phyloP scores from a whole-genome alignment of 2,329 filamentous ascomycete species.

The Trematosphaeria pertusa region DNA sequence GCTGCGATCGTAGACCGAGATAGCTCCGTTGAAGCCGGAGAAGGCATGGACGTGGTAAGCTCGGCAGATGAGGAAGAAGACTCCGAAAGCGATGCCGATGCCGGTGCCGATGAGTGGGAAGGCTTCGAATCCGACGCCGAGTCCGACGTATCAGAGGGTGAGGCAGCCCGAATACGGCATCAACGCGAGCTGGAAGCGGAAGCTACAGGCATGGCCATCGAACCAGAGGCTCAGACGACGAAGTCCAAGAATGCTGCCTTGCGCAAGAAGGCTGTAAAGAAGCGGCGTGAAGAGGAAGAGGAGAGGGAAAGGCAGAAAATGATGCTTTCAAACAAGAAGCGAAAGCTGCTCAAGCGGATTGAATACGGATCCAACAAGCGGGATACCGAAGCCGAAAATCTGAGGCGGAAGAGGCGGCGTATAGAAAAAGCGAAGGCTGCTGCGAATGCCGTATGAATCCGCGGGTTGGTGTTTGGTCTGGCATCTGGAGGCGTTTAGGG shows the following conservation, averaged over 20 bases:
- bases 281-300: conserved; percentile 73
- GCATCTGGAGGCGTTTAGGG: too few species aligned
- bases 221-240: conserved; percentile 44
- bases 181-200: conserved; percentile 94
- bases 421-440: conserved; percentile 73
- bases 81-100: conserved; percentile 47
- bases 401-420: conserved; percentile 89
- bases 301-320: conserved; percentile 93
- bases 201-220: conserved; percentile 70
- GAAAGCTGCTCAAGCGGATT: conserved; percentile 98
- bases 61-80: conserved; percentile 57
- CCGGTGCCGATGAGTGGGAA: conserved; percentile 48
- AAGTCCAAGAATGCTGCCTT: conserved; percentile 70
- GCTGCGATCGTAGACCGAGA: conserved; percentile 47
- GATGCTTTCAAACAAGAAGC: conserved; percentile 98
- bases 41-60: conserved; percentile 56
- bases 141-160: conserved; percentile 60
- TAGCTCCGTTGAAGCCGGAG: conserved; percentile 55
- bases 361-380: conserved; percentile 92
- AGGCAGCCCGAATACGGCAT: conserved; percentile 70
- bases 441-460: too few species aligned
- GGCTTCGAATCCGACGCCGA: conserved; percentile 59
- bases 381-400: conserved; percentile 85
- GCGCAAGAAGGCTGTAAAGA: conserved; percentile 71
- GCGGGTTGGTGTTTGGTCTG: too few species aligned